Conservation (phyloP, 805 yeast species). For the Cyberlindnera japonica region DNA sequence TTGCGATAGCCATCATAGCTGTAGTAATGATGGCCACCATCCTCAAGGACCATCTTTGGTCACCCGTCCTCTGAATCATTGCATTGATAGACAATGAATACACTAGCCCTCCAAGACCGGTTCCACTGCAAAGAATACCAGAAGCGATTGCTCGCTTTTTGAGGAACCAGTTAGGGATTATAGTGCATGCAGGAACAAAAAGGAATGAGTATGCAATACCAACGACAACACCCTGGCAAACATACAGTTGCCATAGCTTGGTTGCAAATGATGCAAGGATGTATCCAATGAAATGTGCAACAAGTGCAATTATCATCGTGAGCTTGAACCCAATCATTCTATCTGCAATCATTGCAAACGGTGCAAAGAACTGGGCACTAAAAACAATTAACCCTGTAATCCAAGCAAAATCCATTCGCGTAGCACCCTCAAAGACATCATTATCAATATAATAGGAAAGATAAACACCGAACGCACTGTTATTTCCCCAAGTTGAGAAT, state of each 20-base stretch:
- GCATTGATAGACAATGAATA: conserved; percentile 41
- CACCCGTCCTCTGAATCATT: conserved; percentile 39
- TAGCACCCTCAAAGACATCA: conserved; percentile 50
- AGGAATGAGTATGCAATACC: conserved; percentile 51
- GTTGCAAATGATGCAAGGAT: conserved; percentile 59
- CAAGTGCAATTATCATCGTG: conserved; percentile 47
- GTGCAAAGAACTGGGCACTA: conserved; percentile 56
- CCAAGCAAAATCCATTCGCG: conserved; percentile 56
- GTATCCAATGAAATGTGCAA: conserved; percentile 49
- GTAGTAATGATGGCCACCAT: conserved; percentile 41
- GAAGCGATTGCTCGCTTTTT: conserved; percentile 54
- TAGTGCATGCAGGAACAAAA: conserved; percentile 53
- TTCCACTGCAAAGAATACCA: conserved; percentile 46
- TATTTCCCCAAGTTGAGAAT: conserved; percentile 71
- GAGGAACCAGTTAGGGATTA: conserved; percentile 69
- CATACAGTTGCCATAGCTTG: conserved; percentile 59
- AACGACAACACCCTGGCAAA: conserved; percentile 64
- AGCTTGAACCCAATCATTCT: conserved; percentile 47
- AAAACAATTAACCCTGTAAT: conserved; percentile 64
- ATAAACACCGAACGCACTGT: conserved; percentile 54
- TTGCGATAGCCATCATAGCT: conserved; percentile 35
- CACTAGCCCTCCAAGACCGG: conserved; percentile 50
- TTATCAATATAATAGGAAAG: conserved; percentile 52
- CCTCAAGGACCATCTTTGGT: conserved; percentile 46
- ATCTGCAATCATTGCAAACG: conserved; percentile 47